phyloP scores from a whole-genome alignment of 2,329 filamentous ascomycete genomes.

The Exophiala mesophila region DNA sequence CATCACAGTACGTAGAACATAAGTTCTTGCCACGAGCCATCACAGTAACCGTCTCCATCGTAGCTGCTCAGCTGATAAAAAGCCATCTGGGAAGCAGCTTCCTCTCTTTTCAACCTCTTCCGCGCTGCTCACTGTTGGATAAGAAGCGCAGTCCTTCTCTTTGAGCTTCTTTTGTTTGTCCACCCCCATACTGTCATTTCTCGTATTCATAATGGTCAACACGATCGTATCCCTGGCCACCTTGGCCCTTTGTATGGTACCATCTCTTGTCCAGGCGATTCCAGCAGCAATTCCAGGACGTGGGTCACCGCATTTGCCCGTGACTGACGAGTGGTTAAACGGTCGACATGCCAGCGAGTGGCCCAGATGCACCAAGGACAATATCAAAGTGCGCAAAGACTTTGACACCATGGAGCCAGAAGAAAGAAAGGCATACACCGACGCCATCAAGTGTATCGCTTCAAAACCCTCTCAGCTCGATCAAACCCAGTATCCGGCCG shows the following conservation, averaged over 20 bases:
- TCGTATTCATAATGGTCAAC: constrained; percentile 15
- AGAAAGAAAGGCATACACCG: constrained; percentile 33
- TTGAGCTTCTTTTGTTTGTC: neutral
- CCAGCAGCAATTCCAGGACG: constrained; percentile 11
- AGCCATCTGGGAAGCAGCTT: neutral
- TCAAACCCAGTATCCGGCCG: constrained; percentile 30
- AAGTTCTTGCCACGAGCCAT: too few species aligned
- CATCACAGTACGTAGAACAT: too few species aligned
- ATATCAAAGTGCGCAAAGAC: constrained; percentile 24
- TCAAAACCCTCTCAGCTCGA: constrained; percentile 31
- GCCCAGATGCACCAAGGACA: constrained; percentile 18
- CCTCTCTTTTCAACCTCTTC: neutral
- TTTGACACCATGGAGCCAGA: constrained; percentile 23
- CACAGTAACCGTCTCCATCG: too few species aligned
- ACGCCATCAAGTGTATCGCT: constrained; percentile 37
- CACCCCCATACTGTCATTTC: neutral
- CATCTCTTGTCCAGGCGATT: constrained; percentile 11
- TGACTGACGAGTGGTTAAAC: constrained; percentile 16
- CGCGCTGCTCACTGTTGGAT: neutral
- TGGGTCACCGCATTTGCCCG: constrained; percentile 10
- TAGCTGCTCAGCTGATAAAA: too few species aligned
- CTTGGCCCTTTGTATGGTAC: constrained; percentile 13
- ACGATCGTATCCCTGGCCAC: constrained; percentile 15
- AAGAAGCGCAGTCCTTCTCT: neutral
- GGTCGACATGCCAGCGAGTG: constrained; percentile 16